These are phyloP conservation scores for Termitomyces sp. DNA, from an alignment of 1,284 basidiomycete species.

Conservation along the genomic window DNA sequence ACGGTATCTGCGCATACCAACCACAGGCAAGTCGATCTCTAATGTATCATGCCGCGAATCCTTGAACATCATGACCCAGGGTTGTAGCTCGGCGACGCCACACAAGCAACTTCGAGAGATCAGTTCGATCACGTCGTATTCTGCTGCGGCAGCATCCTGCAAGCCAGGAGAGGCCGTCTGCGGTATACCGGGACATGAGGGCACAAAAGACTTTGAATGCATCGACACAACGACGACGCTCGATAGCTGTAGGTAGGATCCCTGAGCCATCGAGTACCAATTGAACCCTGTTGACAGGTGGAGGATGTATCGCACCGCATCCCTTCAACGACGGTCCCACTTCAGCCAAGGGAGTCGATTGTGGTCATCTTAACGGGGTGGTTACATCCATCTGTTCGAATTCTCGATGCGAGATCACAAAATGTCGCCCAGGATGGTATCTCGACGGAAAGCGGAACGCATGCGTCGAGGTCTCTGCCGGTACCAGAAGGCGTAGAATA, in stretches of 20 bases:
- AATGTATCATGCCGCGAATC: not conserved
- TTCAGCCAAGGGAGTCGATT: slow-evolving; percentile 22
- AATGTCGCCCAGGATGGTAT: slow-evolving; percentile 26
- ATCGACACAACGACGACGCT: slow-evolving; percentile 37
- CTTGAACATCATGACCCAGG: slow-evolving; percentile 16
- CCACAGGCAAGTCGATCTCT: slow-evolving; percentile 24
- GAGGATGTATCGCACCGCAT: slow-evolving; percentile 28
- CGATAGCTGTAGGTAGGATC: slow-evolving; percentile 43
- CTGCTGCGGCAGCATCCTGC: slow-evolving; percentile 26
- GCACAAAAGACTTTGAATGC: slow-evolving; percentile 40
- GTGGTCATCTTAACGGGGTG: slow-evolving; percentile 23
- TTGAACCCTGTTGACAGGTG: slow-evolving; percentile 20
- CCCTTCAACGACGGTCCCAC: slow-evolving; percentile 21
- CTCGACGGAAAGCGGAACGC: slow-evolving; percentile 15
- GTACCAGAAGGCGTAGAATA: not conserved
- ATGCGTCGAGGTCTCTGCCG: slow-evolving; percentile 17
- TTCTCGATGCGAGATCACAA: slow-evolving; percentile 23
- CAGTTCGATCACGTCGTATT: slow-evolving; percentile 21
- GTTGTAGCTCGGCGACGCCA: slow-evolving; percentile 30
- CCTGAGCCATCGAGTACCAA: slow-evolving; percentile 1
- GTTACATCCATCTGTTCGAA: slow-evolving; percentile 20
- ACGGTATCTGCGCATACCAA: slow-evolving; percentile 40
- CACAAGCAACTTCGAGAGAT: slow-evolving; percentile 13
- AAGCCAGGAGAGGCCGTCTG: slow-evolving; percentile 35
- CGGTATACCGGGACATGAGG: slow-evolving; percentile 33